Evolutionary conservation across 1,139 yeast species (phyloP), one percentile per base, ranked within the genome.

Genomic region (Diutina pseudorugosa): DNA sequence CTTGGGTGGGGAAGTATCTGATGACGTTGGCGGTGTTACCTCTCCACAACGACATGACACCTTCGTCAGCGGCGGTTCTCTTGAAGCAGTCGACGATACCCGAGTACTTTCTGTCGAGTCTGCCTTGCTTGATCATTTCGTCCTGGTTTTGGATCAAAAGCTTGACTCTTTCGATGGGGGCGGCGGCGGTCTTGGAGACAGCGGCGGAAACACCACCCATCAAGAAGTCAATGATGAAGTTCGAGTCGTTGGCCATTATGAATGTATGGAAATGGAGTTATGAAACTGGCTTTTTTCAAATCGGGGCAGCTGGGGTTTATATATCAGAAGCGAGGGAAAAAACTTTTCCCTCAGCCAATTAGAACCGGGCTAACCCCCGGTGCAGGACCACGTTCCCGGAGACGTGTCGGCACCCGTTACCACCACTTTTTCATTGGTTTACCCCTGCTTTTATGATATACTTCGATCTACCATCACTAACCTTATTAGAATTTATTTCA

Each of bases 121-220:
- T 85, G 64, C 89, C 89, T 73, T 82, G 87, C 78, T 83, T 83
- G 72, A 83, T 68, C 89, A 83, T 83, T 76, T 83, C 90, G 67
- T 83, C 90, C 75, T 83, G 90, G 73, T 83, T 83, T 77, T 83
- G 90, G 72, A 83, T 82, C 70, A 83, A 80, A 62, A 83, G 77
- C 79, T 83, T 83, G 68, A 83, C 86, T 72, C 90, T 81, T 78
- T 83, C 90, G 65, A 83, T 83, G 72, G 90, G 90, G 62, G 90
- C 90, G 62, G 90, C 90, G 58, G 87, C 88, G 58, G 90, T 83
- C 82, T 83, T 83, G 60, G 89, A 81, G 74, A 83, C 83, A 64
- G 90, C 90, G 72, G 90, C 90, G 69, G 90, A 82, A 60, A 83
- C 85, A 80, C 90, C 89, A 69, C 88, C 89, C 88, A 83, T 80